Conservation (phyloP, 106 monocot genomes). For the Allium cepa region DNA sequence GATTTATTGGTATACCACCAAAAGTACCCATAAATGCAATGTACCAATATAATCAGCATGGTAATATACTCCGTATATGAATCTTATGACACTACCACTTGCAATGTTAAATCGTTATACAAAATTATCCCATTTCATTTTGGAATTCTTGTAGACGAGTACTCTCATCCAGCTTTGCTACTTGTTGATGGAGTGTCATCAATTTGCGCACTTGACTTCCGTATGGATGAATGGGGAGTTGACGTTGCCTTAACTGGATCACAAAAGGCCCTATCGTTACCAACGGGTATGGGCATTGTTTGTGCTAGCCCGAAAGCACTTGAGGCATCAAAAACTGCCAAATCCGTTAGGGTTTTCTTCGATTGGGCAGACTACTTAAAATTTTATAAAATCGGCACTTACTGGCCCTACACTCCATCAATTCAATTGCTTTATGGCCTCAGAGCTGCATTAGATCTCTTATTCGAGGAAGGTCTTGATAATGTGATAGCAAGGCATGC, state of each 20-base stretch:
- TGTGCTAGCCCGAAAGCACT: slow-evolving; percentile 94
- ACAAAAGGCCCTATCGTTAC: slow-evolving; percentile 86
- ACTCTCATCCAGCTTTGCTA: slow-evolving; percentile 65
- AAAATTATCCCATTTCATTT: no score
- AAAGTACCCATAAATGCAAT: no score
- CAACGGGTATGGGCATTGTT: slow-evolving; percentile 81
- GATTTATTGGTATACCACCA: no score
- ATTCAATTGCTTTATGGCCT: slow-evolving; percentile 93
- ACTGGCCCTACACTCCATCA: slow-evolving; percentile 92
- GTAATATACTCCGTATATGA: no score
- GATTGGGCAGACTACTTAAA: slow-evolving; percentile 93
- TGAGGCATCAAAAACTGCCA: slow-evolving; percentile 85
- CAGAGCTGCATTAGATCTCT: slow-evolving; percentile 70
- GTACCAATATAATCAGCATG: no score
- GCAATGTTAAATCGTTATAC: no score
- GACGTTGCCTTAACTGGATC: slow-evolving; percentile 89
- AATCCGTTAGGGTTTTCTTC: slow-evolving; percentile 84
- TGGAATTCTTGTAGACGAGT: slow-evolving; percentile 38
- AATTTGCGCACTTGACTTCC: slow-evolving; percentile 84
- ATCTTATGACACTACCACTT: no score
- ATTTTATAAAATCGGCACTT: slow-evolving; percentile 79
- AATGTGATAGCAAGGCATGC: slow-evolving; percentile 74
- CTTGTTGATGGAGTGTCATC: slow-evolving; percentile 93
- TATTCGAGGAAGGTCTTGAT: slow-evolving; percentile 93
- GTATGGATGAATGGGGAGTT: slow-evolving; percentile 96